Conservation (phyloP, 2,329 filamentous ascomycete species). For the Pseudocercospora pini-densiflorae region DNA sequence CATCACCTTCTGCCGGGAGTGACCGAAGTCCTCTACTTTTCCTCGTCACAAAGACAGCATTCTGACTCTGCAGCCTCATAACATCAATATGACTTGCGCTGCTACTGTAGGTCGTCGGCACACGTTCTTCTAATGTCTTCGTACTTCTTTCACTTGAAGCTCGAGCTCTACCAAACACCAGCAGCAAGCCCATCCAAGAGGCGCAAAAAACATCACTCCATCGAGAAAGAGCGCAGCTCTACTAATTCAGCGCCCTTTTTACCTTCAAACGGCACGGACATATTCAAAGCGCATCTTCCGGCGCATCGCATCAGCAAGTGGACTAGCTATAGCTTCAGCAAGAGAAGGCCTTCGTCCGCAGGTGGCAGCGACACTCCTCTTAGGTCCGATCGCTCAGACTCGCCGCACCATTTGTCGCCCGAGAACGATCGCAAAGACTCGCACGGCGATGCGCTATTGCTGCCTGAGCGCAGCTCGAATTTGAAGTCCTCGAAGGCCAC, state of each 20-base stretch:
- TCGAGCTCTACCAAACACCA: slow-evolving; percentile 60
- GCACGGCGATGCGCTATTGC: slow-evolving; percentile 42
- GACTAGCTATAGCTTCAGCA: slow-evolving; percentile 31
- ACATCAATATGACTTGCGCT: slow-evolving; percentile 5
- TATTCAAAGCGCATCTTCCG: slow-evolving; percentile 52
- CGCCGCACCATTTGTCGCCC: slow-evolving; percentile 23
- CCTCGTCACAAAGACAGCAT: background rate
- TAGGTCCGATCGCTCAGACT: slow-evolving; percentile 21
- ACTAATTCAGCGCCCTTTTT: slow-evolving; percentile 36
- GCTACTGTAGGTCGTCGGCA: slow-evolving; percentile 20
- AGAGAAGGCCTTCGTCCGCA: slow-evolving; percentile 16
- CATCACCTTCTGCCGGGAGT: background rate
- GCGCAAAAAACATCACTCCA: slow-evolving; percentile 16
- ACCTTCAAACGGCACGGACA: slow-evolving; percentile 48
- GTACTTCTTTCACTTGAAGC: slow-evolving; percentile 61
- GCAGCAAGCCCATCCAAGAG: slow-evolving; percentile 22
- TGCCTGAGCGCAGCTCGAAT: slow-evolving; percentile 42
- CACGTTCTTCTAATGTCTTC: slow-evolving; percentile 5
- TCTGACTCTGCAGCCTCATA: background rate
- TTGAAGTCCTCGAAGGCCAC: slow-evolving; percentile 39
- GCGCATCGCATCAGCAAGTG: slow-evolving; percentile 47
- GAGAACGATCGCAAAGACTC: slow-evolving; percentile 32
- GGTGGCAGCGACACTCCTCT: slow-evolving; percentile 15
- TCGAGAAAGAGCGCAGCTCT: slow-evolving; percentile 11
- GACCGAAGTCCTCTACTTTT: background rate